These are phyloP conservation scores for Phytophthora europaea DNA, from an alignment of 352 stramenopile genomes.

Conservation along the genomic window DNA sequence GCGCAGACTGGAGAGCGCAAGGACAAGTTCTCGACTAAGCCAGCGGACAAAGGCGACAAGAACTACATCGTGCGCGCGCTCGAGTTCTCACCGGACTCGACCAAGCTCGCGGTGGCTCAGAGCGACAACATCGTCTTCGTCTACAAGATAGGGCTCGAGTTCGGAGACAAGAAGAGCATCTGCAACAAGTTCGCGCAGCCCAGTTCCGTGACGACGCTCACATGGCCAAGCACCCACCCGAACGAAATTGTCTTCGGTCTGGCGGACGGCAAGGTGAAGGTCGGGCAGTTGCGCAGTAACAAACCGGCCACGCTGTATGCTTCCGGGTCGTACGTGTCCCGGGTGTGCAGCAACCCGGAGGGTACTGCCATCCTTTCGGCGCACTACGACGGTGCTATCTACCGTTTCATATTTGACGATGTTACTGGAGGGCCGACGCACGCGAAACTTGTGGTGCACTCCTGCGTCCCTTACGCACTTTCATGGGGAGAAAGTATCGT, in stretches of 20 bases:
- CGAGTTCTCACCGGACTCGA: slow-evolving; percentile 94
- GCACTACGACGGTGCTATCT: slow-evolving; percentile 94
- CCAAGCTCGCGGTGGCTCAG: slow-evolving; percentile 96
- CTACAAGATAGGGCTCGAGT: slow-evolving; percentile 96
- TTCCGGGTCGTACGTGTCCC: slow-evolving; percentile 84
- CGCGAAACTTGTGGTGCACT: slow-evolving; percentile 90
- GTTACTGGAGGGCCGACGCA: slow-evolving; percentile 80
- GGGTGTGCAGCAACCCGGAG: slow-evolving; percentile 89
- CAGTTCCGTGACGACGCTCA: slow-evolving; percentile 87
- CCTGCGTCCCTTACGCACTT: slow-evolving; percentile 91
- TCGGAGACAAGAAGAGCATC: slow-evolving; percentile 97
- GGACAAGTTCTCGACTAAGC: slow-evolving; percentile 97
- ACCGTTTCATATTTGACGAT: slow-evolving; percentile 94
- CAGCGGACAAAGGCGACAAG: slow-evolving; percentile 94
- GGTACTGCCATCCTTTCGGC: slow-evolving; percentile 91
- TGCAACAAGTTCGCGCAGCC: slow-evolving; percentile 96
- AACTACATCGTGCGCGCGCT: slow-evolving; percentile 95
- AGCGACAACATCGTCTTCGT: slow-evolving; percentile 98
- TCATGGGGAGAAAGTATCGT: slow-evolving; percentile 93
- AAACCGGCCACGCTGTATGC: slow-evolving; percentile 93
- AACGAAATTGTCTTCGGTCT: slow-evolving; percentile 96
- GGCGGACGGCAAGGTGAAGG: slow-evolving; percentile 94
- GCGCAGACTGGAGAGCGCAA: slow-evolving; percentile 92
- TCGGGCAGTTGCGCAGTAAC: slow-evolving; percentile 94
- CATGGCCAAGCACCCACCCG: slow-evolving; percentile 91